phyloP scores from a whole-genome alignment of 345 rosid species.

The Lumnitzera littorea region DNA sequence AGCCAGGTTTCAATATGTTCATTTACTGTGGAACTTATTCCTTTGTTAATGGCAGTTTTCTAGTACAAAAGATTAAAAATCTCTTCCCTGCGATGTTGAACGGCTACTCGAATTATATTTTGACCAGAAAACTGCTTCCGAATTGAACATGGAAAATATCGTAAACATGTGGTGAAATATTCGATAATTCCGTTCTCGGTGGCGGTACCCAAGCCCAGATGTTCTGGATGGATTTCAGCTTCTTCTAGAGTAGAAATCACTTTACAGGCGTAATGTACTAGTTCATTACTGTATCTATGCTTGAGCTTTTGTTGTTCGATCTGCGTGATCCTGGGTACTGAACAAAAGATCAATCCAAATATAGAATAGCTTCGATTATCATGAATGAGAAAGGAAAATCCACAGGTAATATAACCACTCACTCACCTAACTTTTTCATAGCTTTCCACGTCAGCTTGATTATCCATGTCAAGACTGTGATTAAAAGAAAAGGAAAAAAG shows the following conservation, averaged over 20 bases:
- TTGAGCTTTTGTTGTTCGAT: conserved; percentile 1
- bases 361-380: background rate
- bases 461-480: too few relatives aligned
- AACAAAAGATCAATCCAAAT: background rate
- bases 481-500: too few relatives aligned
- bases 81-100: background rate
- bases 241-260: background rate
- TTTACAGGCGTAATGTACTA: background rate
- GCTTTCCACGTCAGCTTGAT: too few relatives aligned
- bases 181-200: background rate
- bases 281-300: background rate
- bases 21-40: too few relatives aligned
- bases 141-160: background rate
- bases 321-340: background rate
- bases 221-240: too few relatives aligned
- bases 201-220: background rate
- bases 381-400: too few relatives aligned
- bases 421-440: too few relatives aligned
- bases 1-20: background rate
- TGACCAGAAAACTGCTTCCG: too few relatives aligned
- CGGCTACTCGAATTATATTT: background rate
- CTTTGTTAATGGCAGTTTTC: background rate
- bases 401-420: too few relatives aligned
- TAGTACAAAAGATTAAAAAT: background rate
- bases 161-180: background rate